Conservation (phyloP, 2,329 filamentous ascomycete genomes). For the Moelleriella libera region DNA sequence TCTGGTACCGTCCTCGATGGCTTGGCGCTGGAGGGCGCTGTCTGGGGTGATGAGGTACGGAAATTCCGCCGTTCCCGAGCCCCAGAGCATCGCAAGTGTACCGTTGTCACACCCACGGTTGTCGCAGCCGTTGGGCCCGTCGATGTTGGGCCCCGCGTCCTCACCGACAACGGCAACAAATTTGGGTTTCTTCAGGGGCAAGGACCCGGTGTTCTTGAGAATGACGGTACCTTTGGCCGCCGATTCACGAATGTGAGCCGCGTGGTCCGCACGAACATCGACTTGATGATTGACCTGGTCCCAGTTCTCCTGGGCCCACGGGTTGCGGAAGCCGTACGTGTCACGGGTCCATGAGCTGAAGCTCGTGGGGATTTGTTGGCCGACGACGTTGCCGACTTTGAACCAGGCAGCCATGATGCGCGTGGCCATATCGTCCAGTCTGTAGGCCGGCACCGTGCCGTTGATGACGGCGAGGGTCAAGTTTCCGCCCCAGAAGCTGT, state of each 20-base stretch:
- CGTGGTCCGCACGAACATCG: slow-evolving; percentile 70
- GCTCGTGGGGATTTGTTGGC: slow-evolving; percentile 45
- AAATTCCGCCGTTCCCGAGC: slow-evolving; percentile 59
- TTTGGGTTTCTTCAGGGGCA: slow-evolving; percentile 69
- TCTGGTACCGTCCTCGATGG: slow-evolving; percentile 40
- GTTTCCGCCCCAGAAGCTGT: slow-evolving; percentile 73
- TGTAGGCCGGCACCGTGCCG: slow-evolving; percentile 74
- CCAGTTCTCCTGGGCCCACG: slow-evolving; percentile 43
- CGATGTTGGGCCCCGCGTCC: slow-evolving; percentile 62
- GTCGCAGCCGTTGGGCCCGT: slow-evolving; percentile 64
- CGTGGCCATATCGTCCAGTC: slow-evolving; percentile 83
- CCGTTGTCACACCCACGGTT: slow-evolving; percentile 50
- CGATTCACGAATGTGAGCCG: slow-evolving; percentile 56
- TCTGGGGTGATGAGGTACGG: slow-evolving; percentile 67
- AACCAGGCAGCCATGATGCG: slow-evolving; percentile 63
- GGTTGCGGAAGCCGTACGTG: slow-evolving; percentile 58
- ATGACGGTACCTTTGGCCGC: slow-evolving; percentile 74
- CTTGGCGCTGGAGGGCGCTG: slow-evolving; percentile 50
- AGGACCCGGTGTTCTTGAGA: slow-evolving; percentile 66
- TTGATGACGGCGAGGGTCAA: slow-evolving; percentile 79
- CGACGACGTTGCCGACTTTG: slow-evolving; percentile 45
- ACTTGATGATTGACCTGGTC: slow-evolving; percentile 67
- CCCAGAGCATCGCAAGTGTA: slow-evolving; percentile 66
- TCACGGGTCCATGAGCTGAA: slow-evolving; percentile 80
- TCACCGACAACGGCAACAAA: slow-evolving; percentile 68